A percentile compares a stretch with the other conserved stretches of the same genome.
Conservation (phyloP, 495 filamentous ascomycete species). For the Astrocystis sublimbata region DNA sequence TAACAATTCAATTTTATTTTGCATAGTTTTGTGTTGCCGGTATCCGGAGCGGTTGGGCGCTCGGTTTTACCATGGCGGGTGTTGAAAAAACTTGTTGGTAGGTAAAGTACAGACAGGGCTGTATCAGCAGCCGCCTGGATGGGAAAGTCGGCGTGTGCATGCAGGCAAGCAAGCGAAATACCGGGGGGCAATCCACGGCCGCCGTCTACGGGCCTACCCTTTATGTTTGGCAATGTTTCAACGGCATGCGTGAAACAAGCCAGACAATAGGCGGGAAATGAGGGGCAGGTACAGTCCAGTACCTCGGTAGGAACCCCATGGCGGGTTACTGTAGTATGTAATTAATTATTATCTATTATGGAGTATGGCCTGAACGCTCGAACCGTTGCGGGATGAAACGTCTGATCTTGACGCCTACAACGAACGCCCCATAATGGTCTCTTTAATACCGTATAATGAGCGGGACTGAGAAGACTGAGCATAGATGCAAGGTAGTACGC, state of each 20-base stretch:
- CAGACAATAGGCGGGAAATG: neutral
- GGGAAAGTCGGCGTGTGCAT: neutral
- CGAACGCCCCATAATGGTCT: neutral
- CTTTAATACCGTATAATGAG: neutral
- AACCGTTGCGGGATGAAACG: slow-evolving; percentile 1
- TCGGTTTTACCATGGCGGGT: neutral
- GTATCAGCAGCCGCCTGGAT: slow-evolving; percentile 8
- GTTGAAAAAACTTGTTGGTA: too few relatives aligned
- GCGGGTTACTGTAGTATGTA: too few relatives aligned
- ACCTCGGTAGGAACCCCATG: too few relatives aligned
- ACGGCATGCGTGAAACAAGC: neutral
- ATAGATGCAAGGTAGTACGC: too few relatives aligned
- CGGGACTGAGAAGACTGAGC: too few relatives aligned
- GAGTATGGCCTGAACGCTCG: neutral
- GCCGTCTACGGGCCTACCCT: neutral
- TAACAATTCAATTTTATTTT: neutral
- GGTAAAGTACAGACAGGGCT: too few relatives aligned
- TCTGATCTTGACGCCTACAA: neutral
- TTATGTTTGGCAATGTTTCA: slow-evolving; percentile 5
- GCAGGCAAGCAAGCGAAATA: slow-evolving; percentile 2
- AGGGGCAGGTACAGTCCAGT: too few relatives aligned
- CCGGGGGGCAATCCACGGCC: too few relatives aligned
- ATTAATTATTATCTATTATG: too few relatives aligned
- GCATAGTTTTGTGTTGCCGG: neutral
- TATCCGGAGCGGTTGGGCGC: slow-evolving; percentile 7